Conservation (phyloP, 225 moss, liverwort and hornwort species). For the Neckera pumila region DNA sequence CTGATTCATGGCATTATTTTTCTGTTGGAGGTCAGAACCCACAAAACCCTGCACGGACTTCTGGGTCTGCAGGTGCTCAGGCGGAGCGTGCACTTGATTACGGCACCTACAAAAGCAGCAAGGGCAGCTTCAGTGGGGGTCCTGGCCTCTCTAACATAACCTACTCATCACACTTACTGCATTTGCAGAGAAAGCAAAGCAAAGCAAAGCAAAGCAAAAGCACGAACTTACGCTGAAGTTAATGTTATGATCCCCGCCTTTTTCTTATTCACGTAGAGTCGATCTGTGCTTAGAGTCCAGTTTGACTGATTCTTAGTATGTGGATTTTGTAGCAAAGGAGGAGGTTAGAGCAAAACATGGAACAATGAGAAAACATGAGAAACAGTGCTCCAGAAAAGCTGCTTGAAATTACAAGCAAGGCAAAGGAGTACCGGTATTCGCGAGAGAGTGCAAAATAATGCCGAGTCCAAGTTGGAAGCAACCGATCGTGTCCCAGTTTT, state of each 20-base stretch:
- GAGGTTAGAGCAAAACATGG: neutral
- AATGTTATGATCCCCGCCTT: too few relatives aligned
- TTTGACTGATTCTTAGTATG: neutral
- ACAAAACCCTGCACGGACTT: neutral
- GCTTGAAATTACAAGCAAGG: neutral
- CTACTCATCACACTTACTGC: neutral
- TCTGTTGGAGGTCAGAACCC: neutral
- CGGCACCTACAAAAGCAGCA: neutral
- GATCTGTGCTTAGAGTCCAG: neutral
- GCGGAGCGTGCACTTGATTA: conserved; percentile 9
- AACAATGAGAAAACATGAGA: neutral
- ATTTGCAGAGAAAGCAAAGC: neutral
- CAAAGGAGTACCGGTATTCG: neutral
- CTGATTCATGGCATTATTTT: conserved; percentile 4
- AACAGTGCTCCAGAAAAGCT: neutral
- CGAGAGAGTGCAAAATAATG: neutral
- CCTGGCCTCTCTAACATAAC: neutral
- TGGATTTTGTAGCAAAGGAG: neutral
- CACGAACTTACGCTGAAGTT: neutral
- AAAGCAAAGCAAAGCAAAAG: too few relatives aligned
- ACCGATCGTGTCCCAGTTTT: neutral
- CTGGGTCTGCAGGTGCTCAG: conserved; percentile 1
- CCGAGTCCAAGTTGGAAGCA: neutral
- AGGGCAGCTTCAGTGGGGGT: neutral
- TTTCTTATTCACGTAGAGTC: too few relatives aligned